Conservation (phyloP, 2,329 filamentous ascomycete genomes). For the Fusarium sp. region DNA sequence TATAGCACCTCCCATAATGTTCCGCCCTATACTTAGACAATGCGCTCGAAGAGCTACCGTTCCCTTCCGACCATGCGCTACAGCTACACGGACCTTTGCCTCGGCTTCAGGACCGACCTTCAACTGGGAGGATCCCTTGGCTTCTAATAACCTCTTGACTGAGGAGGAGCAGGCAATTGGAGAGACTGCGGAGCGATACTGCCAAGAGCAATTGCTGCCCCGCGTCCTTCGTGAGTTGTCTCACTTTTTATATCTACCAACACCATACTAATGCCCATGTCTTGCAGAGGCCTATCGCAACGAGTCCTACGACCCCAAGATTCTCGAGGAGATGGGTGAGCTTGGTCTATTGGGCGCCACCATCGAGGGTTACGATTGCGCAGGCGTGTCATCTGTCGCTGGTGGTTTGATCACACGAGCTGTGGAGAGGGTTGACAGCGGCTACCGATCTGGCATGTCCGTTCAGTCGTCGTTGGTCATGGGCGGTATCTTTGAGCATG, state of each 20-base stretch:
- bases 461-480: constrained; percentile 94
- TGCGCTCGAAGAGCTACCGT: constrained; percentile 43
- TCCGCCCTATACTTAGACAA: constrained; percentile 51
- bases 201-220: constrained; percentile 88
- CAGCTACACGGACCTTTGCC: constrained; percentile 53
- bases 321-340: constrained; percentile 92
- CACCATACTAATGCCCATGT: constrained; percentile 18
- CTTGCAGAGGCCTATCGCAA: constrained; percentile 81
- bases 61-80: constrained; percentile 47
- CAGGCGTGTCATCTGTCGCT: constrained; percentile 87
- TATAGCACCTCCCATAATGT: constrained; percentile 43
- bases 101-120: constrained; percentile 64
- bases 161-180: constrained; percentile 92
- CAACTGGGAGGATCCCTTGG: constrained; percentile 93
- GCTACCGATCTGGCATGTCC: constrained; percentile 92
- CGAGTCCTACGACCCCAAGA: constrained; percentile 87
- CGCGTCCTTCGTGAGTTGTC: constrained; percentile 79
- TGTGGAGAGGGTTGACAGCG: constrained; percentile 90
- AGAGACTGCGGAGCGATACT: constrained; percentile 93
- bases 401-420: constrained; percentile 91
- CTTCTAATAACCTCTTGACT: constrained; percentile 79
- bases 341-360: constrained; percentile 88
- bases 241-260: constrained; percentile 2
- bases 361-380: constrained; percentile 89
- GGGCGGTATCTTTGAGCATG: constrained; percentile 91